Conservation (phyloP, 345 rosid genomes). For the Salix suchowensis region DNA sequence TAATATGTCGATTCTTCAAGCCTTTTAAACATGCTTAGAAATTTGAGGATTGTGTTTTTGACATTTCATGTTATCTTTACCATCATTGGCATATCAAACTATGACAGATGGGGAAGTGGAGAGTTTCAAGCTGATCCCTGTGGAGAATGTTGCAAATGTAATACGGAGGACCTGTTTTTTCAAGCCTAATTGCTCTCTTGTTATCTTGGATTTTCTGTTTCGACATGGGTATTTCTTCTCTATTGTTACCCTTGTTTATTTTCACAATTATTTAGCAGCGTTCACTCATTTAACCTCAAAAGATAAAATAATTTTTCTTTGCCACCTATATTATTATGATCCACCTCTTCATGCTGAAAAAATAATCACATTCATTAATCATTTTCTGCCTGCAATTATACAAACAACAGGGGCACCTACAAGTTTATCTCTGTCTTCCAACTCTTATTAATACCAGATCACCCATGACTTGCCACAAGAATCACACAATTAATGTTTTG, state of each 20-base stretch:
- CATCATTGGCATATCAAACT: neutral
- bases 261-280: neutral
- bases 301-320: neutral
- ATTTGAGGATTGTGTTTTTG: neutral
- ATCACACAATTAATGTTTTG: neutral
- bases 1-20: neutral
- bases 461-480: neutral
- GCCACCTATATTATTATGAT: neutral
- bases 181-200: conserved; percentile 81
- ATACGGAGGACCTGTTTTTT: conserved; percentile 57
- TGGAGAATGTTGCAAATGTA: conserved; percentile 57
- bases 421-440: neutral
- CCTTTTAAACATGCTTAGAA: neutral
- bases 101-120: conserved; percentile 91
- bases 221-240: conserved; percentile 73
- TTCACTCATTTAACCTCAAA: neutral
- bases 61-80: neutral
- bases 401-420: neutral
- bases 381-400: neutral
- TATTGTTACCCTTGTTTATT: neutral
- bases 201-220: conserved; percentile 76
- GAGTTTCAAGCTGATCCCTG: conserved; percentile 74
- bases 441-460: neutral
- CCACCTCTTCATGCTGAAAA: neutral
- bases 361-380: neutral